phyloP scores from a whole-genome alignment of 2,329 filamentous ascomycete species.

The Tolypocladium pustulatum region DNA sequence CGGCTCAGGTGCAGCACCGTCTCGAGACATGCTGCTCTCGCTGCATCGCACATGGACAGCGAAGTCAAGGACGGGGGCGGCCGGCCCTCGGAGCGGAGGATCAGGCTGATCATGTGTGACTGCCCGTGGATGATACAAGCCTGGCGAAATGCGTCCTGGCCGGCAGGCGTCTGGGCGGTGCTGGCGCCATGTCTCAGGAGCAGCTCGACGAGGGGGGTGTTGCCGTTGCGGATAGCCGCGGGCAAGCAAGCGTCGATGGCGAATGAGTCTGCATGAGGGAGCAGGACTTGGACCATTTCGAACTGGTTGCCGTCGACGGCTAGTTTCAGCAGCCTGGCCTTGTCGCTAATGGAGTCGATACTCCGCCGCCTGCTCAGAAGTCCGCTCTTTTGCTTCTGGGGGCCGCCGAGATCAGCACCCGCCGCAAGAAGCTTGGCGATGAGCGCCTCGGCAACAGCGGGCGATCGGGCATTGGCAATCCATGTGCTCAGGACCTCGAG shows the following conservation, averaged over 20 bases:
- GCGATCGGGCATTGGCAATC: slow-evolving; percentile 36
- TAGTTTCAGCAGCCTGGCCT: slow-evolving; percentile 37
- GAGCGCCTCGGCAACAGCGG: slow-evolving; percentile 46
- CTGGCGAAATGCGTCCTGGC: slow-evolving; percentile 42
- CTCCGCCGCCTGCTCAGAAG: slow-evolving; percentile 39
- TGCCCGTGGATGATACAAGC: slow-evolving; percentile 35
- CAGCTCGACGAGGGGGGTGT: slow-evolving; percentile 32
- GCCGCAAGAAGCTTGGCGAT: slow-evolving; percentile 36
- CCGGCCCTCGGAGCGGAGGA: slow-evolving; percentile 38
- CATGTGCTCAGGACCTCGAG: slow-evolving; percentile 40
- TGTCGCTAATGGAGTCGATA: slow-evolving; percentile 35
- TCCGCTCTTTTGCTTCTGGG: slow-evolving; percentile 34
- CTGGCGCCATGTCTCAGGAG: slow-evolving; percentile 42
- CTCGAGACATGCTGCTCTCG: slow-evolving; percentile 35
- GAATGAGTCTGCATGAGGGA: slow-evolving; percentile 40
- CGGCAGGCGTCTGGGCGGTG: slow-evolving; percentile 33
- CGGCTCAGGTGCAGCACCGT: slow-evolving; percentile 41
- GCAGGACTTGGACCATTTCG: slow-evolving; percentile 43
- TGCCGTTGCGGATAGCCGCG: slow-evolving; percentile 33
- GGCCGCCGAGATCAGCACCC: slow-evolving; percentile 40
- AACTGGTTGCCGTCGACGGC: slow-evolving; percentile 38
- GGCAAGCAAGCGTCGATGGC: slow-evolving; percentile 40
- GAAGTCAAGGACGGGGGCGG: slow-evolving; percentile 33
- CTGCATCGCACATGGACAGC: slow-evolving; percentile 40
- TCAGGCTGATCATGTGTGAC: slow-evolving; percentile 33